These are phyloP conservation scores for Guillardia theta DNA, from an alignment of 78 protist genomes.

Conservation along the genomic window DNA sequence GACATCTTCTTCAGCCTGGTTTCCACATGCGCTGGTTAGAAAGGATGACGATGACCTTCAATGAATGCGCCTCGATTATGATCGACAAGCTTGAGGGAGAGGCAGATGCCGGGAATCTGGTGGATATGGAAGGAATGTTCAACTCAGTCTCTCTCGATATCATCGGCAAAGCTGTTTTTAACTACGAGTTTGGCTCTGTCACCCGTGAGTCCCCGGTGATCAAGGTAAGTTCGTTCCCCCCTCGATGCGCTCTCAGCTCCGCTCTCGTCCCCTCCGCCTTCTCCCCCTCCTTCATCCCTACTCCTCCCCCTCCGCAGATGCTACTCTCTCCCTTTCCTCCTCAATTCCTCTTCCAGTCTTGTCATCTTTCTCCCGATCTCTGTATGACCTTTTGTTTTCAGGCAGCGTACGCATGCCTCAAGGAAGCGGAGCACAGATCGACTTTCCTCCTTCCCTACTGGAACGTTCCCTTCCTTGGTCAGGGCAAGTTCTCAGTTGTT, in stretches of 20 bases:
- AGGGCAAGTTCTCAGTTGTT: neutral
- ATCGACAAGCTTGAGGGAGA: neutral
- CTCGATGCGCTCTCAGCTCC: neutral
- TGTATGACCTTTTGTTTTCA: neutral
- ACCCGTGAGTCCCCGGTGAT: neutral
- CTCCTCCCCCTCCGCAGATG: too few relatives aligned
- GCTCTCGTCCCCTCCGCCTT: neutral
- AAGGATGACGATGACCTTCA: neutral
- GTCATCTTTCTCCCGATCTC: too few relatives aligned
- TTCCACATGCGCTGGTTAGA: conserved; percentile 10
- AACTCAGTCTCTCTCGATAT: conserved; percentile 42
- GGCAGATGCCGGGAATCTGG: neutral
- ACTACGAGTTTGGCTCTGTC: conserved; percentile 38
- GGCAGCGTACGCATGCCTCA: conserved; percentile 43
- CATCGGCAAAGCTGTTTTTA: conserved; percentile 52
- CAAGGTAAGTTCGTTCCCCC: neutral
- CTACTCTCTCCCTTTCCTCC: too few relatives aligned
- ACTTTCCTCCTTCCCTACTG: conserved; percentile 42
- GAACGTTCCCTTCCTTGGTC: conserved; percentile 25
- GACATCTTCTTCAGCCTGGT: neutral
- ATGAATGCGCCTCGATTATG: neutral
- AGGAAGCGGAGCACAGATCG: conserved; percentile 47
- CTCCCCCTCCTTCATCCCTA: neutral
- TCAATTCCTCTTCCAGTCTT: too few relatives aligned
- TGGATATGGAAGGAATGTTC: conserved; percentile 39